Conservation (phyloP, 257 asterid species). For the Buddleja alternifolia region DNA sequence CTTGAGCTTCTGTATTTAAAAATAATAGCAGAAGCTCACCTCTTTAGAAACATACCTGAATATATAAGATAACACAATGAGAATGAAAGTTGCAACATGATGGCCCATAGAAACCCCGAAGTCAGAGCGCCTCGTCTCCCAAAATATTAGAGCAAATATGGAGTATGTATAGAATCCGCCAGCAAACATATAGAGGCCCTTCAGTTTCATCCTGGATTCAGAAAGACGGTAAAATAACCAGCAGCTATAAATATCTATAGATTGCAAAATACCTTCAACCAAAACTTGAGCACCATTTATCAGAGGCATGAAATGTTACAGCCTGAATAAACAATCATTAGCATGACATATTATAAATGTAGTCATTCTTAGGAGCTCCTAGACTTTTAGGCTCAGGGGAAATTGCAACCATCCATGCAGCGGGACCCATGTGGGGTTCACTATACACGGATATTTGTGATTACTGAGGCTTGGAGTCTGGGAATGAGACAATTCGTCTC, state of each 20-base stretch:
- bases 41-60: conserved; percentile 60
- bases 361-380: too few relatives aligned
- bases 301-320: conserved; percentile 3
- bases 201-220: conserved; percentile 77
- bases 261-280: conserved; percentile 3
- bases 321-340: conserved; percentile 4
- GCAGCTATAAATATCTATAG: conserved; percentile 5
- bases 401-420: too few relatives aligned
- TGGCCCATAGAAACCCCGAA: conserved; percentile 98
- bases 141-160: conserved; percentile 88
- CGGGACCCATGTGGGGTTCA: too few relatives aligned
- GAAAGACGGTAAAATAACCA: conserved; percentile 29
- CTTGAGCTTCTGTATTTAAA: neutral
- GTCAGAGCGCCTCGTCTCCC: conserved; percentile 99
- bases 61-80: conserved; percentile 74
- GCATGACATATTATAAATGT: conserved; percentile 9
- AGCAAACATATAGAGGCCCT: conserved; percentile 80
- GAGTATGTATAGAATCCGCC: conserved; percentile 96
- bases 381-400: too few relatives aligned
- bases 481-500: conserved; percentile 1
- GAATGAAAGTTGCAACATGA: conserved; percentile 87
- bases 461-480: too few relatives aligned
- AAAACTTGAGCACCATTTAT: conserved; percentile 10
- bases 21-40: conserved; percentile 26
- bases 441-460: too few relatives aligned